phyloP scores from a whole-genome alignment of 2,329 filamentous ascomycete genomes.

The Diaporthe citri region DNA sequence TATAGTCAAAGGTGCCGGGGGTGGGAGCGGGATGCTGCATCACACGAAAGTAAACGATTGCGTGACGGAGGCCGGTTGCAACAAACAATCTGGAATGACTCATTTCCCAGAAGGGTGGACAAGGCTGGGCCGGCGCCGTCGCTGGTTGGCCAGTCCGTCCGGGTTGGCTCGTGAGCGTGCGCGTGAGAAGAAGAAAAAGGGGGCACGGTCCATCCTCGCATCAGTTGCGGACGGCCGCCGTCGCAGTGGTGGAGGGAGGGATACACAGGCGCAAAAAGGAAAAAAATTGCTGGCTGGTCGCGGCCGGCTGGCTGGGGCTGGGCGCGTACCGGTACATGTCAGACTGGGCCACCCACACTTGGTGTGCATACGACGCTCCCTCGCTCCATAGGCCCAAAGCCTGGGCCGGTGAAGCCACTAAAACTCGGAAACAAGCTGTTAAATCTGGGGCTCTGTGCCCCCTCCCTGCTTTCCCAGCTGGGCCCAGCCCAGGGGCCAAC shows the following conservation, averaged over 20 bases:
- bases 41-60: conserved; percentile 30
- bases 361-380: conserved; percentile 31
- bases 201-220: conserved; percentile 38
- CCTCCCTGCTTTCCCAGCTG: conserved; percentile 36
- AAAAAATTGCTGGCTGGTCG: conserved; percentile 33
- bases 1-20: not conserved
- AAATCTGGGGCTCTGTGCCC: conserved; percentile 37
- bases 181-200: conserved; percentile 24
- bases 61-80: conserved; percentile 32
- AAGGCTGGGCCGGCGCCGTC: conserved; percentile 35
- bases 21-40: not conserved
- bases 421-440: conserved; percentile 33
- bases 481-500: conserved; percentile 18
- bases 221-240: conserved; percentile 29
- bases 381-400: conserved; percentile 39
- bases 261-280: conserved; percentile 36
- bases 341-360: conserved; percentile 38
- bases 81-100: conserved; percentile 37
- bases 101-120: conserved; percentile 37
- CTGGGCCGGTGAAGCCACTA: conserved; percentile 40
- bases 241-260: conserved; percentile 33
- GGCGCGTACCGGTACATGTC: conserved; percentile 39
- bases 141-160: conserved; percentile 27
- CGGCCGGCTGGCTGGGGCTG: conserved; percentile 20
- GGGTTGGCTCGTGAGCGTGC: conserved; percentile 24